Conservation (phyloP, 345 rosid genomes). For the Jatropha curcas region DNA sequence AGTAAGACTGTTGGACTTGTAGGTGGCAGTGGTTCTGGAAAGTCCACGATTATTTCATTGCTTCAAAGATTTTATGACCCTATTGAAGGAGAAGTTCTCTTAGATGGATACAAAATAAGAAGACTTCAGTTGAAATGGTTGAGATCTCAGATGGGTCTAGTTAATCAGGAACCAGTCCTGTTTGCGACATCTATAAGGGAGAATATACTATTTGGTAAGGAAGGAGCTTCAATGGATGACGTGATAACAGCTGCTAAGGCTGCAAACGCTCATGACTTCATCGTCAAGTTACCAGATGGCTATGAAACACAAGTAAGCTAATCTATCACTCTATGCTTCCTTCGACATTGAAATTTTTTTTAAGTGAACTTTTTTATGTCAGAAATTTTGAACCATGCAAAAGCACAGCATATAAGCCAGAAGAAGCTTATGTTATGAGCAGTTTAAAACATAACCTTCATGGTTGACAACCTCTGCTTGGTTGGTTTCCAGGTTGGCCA, state of each 20-base stretch:
- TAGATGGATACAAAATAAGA: slow-evolving; percentile 58
- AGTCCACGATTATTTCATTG: slow-evolving; percentile 59
- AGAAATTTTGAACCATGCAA: not conserved
- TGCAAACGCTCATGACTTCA: slow-evolving; percentile 71
- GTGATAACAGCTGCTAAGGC: slow-evolving; percentile 53
- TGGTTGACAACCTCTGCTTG: slow-evolving; percentile 4
- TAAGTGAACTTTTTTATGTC: too few species aligned
- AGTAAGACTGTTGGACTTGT: slow-evolving; percentile 64
- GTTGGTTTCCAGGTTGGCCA: slow-evolving; percentile 56
- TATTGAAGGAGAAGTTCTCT: slow-evolving; percentile 47
- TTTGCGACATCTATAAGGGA: slow-evolving; percentile 62
- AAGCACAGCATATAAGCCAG: not conserved
- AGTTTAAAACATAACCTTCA: not conserved
- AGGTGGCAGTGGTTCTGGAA: slow-evolving; percentile 76
- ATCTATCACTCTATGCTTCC: not conserved
- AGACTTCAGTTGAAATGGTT: slow-evolving; percentile 67
- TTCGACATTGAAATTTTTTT: not conserved
- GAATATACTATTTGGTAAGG: slow-evolving; percentile 63
- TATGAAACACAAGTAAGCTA: slow-evolving; percentile 64
- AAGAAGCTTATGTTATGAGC: not conserved
- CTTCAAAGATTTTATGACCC: slow-evolving; percentile 71
- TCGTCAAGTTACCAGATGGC: slow-evolving; percentile 58
- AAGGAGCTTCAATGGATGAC: slow-evolving; percentile 62
- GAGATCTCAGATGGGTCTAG: slow-evolving; percentile 65
- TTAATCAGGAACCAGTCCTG: slow-evolving; percentile 67